These are phyloP conservation scores for Mycena haematopus DNA, from an alignment of 768 basidiomycete genomes.

Conservation along the genomic window DNA sequence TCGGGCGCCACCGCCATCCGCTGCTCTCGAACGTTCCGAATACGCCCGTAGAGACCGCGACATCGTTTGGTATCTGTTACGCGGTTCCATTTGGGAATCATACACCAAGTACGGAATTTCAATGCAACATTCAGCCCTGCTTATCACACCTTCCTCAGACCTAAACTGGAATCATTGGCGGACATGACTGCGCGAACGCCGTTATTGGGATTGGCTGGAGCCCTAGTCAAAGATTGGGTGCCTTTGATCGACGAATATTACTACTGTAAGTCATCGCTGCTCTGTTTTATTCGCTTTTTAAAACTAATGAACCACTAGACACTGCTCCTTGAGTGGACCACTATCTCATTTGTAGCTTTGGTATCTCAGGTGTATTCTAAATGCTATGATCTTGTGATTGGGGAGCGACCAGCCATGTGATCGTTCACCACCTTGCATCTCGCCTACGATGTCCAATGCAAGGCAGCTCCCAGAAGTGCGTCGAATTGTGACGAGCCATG, in stretches of 20 bases:
- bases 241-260: constrained; percentile 90
- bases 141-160: constrained; percentile 50
- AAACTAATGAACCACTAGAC: constrained; percentile 28
- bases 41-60: constrained; percentile 85
- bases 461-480: constrained; percentile 46
- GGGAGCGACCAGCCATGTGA: constrained; percentile 20
- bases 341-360: constrained; percentile 22
- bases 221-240: constrained; percentile 83
- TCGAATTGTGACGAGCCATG: constrained; percentile 60
- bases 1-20: constrained; percentile 65
- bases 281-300: background rate
- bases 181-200: constrained; percentile 61
- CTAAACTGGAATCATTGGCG: constrained; percentile 73
- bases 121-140: constrained; percentile 6
- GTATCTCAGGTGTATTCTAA: constrained; percentile 20
- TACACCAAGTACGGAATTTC: constrained; percentile 67
- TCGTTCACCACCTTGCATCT: constrained; percentile 17
- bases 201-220: constrained; percentile 70
- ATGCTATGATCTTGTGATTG: constrained; percentile 20
- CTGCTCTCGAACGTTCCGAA: constrained; percentile 73
- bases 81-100: constrained; percentile 84
- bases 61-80: constrained; percentile 83
- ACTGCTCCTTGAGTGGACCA: constrained; percentile 48
- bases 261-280: constrained; percentile 70
- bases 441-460: constrained; percentile 36